These are phyloP conservation scores for Chlorella variabilis DNA, from an alignment of 163 green algal species.

Conservation along the genomic window DNA sequence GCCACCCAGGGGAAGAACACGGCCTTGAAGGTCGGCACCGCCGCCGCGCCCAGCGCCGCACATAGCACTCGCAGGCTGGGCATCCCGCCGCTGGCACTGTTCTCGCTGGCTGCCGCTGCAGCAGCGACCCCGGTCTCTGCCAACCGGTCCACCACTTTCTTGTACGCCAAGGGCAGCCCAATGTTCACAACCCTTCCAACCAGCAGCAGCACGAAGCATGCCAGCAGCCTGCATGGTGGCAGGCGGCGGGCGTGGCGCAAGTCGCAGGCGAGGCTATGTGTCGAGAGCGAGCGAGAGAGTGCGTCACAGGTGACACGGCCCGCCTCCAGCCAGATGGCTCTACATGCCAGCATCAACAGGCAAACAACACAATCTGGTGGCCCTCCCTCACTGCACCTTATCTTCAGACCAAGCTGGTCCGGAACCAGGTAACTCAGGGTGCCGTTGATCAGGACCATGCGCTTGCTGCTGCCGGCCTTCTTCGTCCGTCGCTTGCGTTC, in stretches of 20 bases:
- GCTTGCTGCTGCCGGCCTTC: not conserved
- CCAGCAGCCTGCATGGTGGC: conserved; percentile 13
- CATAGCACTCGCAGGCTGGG: conserved; percentile 25
- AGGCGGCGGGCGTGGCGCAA: not conserved
- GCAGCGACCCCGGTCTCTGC: not conserved
- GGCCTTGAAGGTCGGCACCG: conserved; percentile 49
- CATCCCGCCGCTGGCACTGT: not conserved
- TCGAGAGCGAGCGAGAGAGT: too few species aligned
- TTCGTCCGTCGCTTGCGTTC: not conserved
- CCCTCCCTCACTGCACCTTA: conserved; percentile 28
- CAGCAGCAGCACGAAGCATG: conserved; percentile 74
- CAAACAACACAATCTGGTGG: too few species aligned
- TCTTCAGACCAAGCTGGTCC: conserved; percentile 9
- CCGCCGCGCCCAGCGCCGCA: not conserved
- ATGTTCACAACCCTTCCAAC: conserved; percentile 78
- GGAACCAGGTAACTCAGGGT: conserved; percentile 27
- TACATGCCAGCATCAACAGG: too few species aligned
- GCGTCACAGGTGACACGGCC: too few species aligned
- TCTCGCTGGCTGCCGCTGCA: not conserved
- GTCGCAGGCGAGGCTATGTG: not conserved
- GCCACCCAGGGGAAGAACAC: conserved; percentile 73
- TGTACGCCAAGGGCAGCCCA: conserved; percentile 75
- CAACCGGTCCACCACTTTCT: conserved; percentile 72
- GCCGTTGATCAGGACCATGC: conserved; percentile 8
- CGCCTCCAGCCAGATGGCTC: too few species aligned